Base-by-base conservation (phyloP, 1,139 yeast genomes). In the Debaryomyces subglobosus region DNA sequence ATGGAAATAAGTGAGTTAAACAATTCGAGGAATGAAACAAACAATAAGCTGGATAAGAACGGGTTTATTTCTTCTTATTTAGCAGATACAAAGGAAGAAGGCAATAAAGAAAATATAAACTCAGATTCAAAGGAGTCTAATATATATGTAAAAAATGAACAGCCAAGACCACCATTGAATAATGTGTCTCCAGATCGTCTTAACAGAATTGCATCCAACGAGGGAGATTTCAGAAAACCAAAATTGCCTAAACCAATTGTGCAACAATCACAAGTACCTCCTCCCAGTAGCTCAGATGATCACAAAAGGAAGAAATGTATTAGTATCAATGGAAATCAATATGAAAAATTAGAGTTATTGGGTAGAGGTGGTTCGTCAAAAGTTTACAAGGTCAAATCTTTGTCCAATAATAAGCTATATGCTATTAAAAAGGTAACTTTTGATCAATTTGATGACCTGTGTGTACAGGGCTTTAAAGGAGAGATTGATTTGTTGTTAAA, bases 291-390 rank as follows among this genome's bases (percentile, higher is more conserved):
- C 25, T 44, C 53, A 10, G 53, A 54, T 16, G 63, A 58, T 21
- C 54, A 53, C 13, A 60, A 62, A 29, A 68, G 59, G 44, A 63
- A 64, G 49, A 73, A 72, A 51, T 54, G 66, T 20, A 68, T 76
- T 8, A 60, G 61, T 0, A 71, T 76, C 15, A 89, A 90, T 62
- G 84, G 81, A 2, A 75, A 76, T 39, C 78, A 77, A 37, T 92
- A 89, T 61, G 95, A 87, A 57, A 81, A 86, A 49, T 69, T 89
- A 20, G 97, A 90, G 58, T 71, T 89, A 16, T 67, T 94, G 15
- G 99, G 99, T 12, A 79, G 87, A 59, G 99, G 99, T 30, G 99
- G 99, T 0, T 81, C 97, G 0, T 91, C 98, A 0, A 89, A 87
- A 61, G 99, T 94, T 15, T 94, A 86, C 71, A 86, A 87, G 57